Percentiles rank a stretch among this genome's conserved stretches.
phyloP scores from a whole-genome alignment of 176 grass and related monocot species.

The Oryza glaberrima region DNA sequence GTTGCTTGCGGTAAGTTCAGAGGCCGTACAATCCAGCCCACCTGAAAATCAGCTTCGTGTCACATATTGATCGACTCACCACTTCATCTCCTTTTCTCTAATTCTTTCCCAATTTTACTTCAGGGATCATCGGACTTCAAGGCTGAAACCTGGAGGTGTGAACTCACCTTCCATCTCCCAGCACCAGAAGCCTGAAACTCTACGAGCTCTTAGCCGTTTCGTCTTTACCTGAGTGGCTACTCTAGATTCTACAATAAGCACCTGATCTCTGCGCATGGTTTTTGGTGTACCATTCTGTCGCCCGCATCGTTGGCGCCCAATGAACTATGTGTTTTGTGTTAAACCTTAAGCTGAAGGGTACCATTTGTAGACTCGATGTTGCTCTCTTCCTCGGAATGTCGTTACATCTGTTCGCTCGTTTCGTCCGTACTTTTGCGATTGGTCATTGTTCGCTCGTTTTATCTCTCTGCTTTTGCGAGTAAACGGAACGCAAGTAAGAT shows the following conservation, averaged over 20 bases:
- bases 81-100: not conserved
- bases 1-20: conserved; percentile 67
- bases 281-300: not conserved
- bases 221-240: not conserved
- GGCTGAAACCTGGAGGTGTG: conserved; percentile 18
- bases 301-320: not conserved
- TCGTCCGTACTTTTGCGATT: too few species aligned
- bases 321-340: not conserved
- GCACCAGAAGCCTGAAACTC: too few species aligned
- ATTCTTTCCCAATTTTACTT: not conserved
- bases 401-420: too few species aligned
- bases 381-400: too few species aligned
- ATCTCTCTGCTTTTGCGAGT: too few species aligned
- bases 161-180: not conserved
- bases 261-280: conserved; percentile 27
- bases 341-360: not conserved
- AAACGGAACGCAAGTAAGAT: too few species aligned
- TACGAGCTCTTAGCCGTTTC: not conserved
- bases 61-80: not conserved
- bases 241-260: conserved; percentile 24
- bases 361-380: not conserved
- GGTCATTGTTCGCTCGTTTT: too few species aligned
- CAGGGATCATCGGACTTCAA: conserved; percentile 62
- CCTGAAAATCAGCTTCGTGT: not conserved
- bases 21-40: not conserved